A percentile compares a stretch with the other conserved stretches of the same genome.
These are phyloP conservation scores for Beauveria caledonica DNA, from an alignment of 2,329 filamentous ascomycete species.

Conservation along the genomic window DNA sequence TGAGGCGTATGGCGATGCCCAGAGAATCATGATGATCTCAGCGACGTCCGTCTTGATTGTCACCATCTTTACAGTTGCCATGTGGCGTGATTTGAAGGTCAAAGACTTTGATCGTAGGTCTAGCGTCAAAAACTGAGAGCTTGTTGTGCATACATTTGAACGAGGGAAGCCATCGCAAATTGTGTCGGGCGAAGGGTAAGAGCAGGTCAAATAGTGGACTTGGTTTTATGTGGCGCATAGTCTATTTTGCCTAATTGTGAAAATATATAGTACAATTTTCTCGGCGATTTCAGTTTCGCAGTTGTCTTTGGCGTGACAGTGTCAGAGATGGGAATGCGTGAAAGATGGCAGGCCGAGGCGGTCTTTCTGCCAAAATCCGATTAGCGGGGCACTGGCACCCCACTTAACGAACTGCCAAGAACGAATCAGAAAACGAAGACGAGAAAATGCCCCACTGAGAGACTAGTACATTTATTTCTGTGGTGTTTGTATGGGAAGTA, in stretches of 20 bases:
- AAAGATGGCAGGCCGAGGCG: no score
- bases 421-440: not conserved
- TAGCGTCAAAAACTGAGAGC: not conserved
- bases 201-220: no score
- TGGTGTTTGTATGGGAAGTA: not conserved
- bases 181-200: no score
- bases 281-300: no score
- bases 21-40: conserved; percentile 6
- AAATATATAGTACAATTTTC: no score
- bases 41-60: not conserved
- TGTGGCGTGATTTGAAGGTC: conserved; percentile 6
- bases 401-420: not conserved
- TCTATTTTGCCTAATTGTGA: no score
- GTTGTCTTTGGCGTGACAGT: no score
- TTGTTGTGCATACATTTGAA: not conserved
- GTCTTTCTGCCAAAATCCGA: no score
- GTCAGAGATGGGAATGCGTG: no score
- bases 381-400: not conserved
- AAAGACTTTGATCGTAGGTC: not conserved
- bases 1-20: not conserved
- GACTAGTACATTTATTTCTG: not conserved
- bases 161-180: no score
- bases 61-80: not conserved
- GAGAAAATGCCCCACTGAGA: not conserved
- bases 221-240: no score